Evolutionary conservation across 78 protist species (phyloP).

Genomic region (Dictyostelium brefeldianum): DNA sequence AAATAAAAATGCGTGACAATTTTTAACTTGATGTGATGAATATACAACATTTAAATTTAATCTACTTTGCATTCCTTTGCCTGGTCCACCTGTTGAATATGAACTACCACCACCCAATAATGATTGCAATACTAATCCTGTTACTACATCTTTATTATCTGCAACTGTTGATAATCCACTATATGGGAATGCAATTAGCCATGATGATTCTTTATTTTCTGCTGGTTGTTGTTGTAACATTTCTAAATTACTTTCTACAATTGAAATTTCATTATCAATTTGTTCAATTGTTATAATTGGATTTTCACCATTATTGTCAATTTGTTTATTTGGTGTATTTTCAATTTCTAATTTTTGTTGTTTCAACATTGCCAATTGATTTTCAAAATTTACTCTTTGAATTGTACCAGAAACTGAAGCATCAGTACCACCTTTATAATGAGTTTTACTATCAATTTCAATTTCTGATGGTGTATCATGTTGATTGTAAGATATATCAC

Average conservation of each 20-base stretch:
- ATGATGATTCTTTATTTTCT: neutral
- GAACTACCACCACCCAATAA: conserved; percentile 76
- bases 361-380: neutral
- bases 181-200: conserved; percentile 26
- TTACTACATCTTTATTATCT: conserved; percentile 17
- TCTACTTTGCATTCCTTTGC: conserved; percentile 81
- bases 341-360: neutral
- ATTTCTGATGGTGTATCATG: neutral
- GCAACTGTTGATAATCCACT: neutral
- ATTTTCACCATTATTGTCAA: neutral
- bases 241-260: neutral
- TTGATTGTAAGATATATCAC: conserved; percentile 20
- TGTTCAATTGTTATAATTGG: too few relatives aligned
- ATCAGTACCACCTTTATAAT: conserved; percentile 8
- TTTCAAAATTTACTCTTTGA: neutral
- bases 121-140: conserved; percentile 47
- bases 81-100: conserved; percentile 84
- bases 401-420: neutral
- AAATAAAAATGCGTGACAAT: conserved; percentile 32
- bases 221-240: neutral
- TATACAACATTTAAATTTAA: conserved; percentile 43
- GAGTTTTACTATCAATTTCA: neutral
- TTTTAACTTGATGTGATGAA: neutral
- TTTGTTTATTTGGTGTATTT: neutral
- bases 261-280: neutral